Evolutionary conservation across 371 early-diverging fungal genomes (phyloP).

Genomic region (Mucor plumbeus): DNA sequence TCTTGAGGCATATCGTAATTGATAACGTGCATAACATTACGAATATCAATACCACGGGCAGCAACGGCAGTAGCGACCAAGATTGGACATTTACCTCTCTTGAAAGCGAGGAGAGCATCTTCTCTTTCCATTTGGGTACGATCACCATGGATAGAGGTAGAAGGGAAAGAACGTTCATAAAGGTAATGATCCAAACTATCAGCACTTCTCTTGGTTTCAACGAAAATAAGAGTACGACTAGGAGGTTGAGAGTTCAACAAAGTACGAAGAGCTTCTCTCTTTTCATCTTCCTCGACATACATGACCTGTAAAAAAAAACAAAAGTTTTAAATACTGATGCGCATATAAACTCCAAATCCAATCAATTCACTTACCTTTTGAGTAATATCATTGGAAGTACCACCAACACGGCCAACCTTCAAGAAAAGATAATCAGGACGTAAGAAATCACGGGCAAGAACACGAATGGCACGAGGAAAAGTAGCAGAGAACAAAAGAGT

Average conservation of each 20-base stretch:
- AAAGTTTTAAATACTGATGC: neutral
- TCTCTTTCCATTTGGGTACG: conserved; percentile 84
- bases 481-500: conserved; percentile 99
- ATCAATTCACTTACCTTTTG: conserved; percentile 33
- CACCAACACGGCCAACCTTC: conserved; percentile 62
- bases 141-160: conserved; percentile 78
- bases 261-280: conserved; percentile 44
- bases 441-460: conserved; percentile 91
- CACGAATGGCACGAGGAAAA: conserved; percentile 93
- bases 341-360: too few relatives aligned
- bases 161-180: conserved; percentile 68
- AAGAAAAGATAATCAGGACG: conserved; percentile 62
- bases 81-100: conserved; percentile 73
- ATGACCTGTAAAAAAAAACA: conserved; percentile 73
- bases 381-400: conserved; percentile 57
- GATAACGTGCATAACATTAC: conserved; percentile 82
- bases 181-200: conserved; percentile 79
- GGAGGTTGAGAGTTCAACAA: conserved; percentile 50
- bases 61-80: conserved; percentile 94
- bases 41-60: conserved; percentile 91
- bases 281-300: conserved; percentile 66
- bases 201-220: conserved; percentile 81
- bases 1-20: conserved; percentile 83
- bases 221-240: conserved; percentile 82
- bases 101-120: conserved; percentile 78